These are phyloP conservation scores for Ampelomyces quisqualis DNA, from an alignment of 2,329 filamentous ascomycete genomes.

Conservation along the genomic window DNA sequence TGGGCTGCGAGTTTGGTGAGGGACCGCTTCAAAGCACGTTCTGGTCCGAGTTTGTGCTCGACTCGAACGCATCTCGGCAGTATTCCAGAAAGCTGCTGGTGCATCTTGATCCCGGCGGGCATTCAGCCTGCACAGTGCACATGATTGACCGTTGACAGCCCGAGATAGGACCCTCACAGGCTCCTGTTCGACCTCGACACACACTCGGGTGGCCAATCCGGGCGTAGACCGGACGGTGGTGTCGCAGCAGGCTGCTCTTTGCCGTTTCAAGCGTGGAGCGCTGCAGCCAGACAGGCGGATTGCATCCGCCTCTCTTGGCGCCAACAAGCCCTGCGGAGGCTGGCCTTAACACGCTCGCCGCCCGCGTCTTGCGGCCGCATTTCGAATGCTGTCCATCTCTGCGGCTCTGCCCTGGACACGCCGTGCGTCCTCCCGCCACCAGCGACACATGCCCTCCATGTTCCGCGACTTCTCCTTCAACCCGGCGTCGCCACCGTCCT, in stretches of 20 bases:
- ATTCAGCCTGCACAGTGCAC: conserved; percentile 10
- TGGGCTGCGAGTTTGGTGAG: conserved; percentile 1
- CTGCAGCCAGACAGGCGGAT: neutral
- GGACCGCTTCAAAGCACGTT: neutral
- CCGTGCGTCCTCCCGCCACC: neutral
- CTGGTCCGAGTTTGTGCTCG: neutral
- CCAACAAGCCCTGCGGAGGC: too few relatives aligned
- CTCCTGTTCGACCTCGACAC: neutral
- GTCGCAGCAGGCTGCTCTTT: conserved; percentile 2
- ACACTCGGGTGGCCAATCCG: neutral
- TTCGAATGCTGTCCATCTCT: neutral
- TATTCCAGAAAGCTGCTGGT: conserved; percentile 7
- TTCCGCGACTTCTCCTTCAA: conserved; percentile 46
- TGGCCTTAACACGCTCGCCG: conserved; percentile 8
- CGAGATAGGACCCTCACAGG: neutral
- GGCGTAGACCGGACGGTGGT: neutral
- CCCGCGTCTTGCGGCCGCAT: conserved; percentile 13
- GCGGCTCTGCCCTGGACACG: neutral
- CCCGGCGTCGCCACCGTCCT: conserved; percentile 33
- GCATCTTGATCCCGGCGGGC: conserved; percentile 1
- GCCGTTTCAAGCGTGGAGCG: neutral
- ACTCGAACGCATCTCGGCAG: neutral
- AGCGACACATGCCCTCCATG: conserved; percentile 20
- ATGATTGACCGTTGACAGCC: conserved; percentile 4
- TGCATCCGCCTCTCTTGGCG: neutral